Evolutionary conservation across 345 rosid genomes (phyloP).

Genomic region (Salix udensis): DNA sequence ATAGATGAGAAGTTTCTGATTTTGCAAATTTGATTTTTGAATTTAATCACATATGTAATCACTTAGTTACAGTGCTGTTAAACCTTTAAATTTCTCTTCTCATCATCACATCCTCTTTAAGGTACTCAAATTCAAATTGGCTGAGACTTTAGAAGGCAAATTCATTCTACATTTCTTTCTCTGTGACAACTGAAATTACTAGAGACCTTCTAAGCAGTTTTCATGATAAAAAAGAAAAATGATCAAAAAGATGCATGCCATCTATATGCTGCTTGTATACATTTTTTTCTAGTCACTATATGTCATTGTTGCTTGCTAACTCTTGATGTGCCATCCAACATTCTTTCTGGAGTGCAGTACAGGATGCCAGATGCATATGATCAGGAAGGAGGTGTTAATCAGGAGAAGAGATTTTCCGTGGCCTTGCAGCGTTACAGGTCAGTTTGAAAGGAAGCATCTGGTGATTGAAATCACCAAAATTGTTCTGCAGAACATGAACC

Average conservation of each 20-base stretch:
- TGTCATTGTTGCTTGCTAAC: background rate
- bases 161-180: no score
- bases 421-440: constrained; percentile 85
- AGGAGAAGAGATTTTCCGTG: constrained; percentile 91
- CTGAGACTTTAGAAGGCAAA: no score
- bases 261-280: background rate
- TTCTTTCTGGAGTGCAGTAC: constrained; percentile 51
- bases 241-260: background rate
- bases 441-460: constrained; percentile 13
- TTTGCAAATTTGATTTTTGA: background rate
- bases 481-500: constrained; percentile 1
- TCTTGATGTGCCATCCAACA: constrained; percentile 6
- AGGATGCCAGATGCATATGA: constrained; percentile 97
- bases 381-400: constrained; percentile 72
- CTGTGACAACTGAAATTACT: no score
- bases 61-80: no score
- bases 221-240: no score
- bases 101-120: no score
- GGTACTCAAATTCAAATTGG: no score
- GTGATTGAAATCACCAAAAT: background rate
- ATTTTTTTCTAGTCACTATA: background rate
- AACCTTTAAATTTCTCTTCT: no score
- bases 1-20: background rate
- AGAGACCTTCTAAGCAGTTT: no score
- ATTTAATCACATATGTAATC: no score